Evolutionary conservation across 2,329 filamentous ascomycete genomes (phyloP), one percentile per base, ranked within the genome.

Genomic region (Cryphonectria carpinicola): DNA sequence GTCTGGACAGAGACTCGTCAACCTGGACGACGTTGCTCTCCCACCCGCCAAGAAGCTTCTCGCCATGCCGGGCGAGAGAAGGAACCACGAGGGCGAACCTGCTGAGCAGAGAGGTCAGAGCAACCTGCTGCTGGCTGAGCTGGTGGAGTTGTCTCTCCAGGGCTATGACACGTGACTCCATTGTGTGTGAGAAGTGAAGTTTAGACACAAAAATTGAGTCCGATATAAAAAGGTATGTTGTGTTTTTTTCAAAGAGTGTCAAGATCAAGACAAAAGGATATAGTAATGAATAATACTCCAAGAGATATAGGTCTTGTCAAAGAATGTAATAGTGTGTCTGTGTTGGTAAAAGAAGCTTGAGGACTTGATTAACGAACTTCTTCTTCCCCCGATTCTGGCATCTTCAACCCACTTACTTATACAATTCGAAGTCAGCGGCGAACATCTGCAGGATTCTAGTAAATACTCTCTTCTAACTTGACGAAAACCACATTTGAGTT

Each of bases 81-180:
- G 58, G 58, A 1, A 35, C 32, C 58, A 39, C 28, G 17, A 32
- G 58, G 7, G 35, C 32, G 4, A 61, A 39, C 13, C 58, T 37
- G 58, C 14, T 39, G 19, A 61, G 25, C 58, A 61, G 35, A 7
- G 25, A 61, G 58, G 28, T 22, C 58, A 61, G 22, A 32, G 58
- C 28, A 3, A 39, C 3, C 17, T 61, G 58, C 28, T 64, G 61
- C 35, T 46, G 61, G 37, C 61, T 37, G 35, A 43, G 19, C 22
- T 41, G 61, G 37, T 64, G 61, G 39, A 64, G 35, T 28, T 41
- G 61, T 41, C 61, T 37, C 61, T 64, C 61, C 37, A 64, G n/a
- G n/a, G 61, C 61, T 41, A 64, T 22, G 37, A 64, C 39, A 14
- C 37, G 39, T 13, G 61, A 28, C 39, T 64, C 61, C 61, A 64